Evolutionary conservation across 2,329 filamentous ascomycete species (phyloP).

Genomic region (Fusarium foetens): DNA sequence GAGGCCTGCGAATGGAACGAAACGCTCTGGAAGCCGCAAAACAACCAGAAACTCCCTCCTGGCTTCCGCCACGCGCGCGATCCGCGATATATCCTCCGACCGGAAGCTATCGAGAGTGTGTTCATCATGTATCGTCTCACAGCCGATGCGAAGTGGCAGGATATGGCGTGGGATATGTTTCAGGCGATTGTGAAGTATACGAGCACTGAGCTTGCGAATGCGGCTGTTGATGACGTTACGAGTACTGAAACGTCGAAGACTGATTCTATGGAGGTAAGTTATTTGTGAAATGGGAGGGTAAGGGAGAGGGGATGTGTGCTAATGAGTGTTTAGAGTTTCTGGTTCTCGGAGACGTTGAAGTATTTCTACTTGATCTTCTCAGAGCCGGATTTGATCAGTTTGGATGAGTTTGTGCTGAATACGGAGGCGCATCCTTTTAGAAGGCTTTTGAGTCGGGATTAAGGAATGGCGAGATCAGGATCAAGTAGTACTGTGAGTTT

Average conservation of each 20-base stretch:
- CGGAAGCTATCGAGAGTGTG: constrained; percentile 62
- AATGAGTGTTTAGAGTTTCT: constrained; percentile 67
- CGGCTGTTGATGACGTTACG: constrained; percentile 58
- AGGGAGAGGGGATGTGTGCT: not conserved
- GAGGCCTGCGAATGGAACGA: constrained; percentile 45
- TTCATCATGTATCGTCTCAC: constrained; percentile 63
- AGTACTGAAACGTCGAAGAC: constrained; percentile 49
- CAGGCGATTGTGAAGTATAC: constrained; percentile 57
- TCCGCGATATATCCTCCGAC: constrained; percentile 60
- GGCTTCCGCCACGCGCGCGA: constrained; percentile 71
- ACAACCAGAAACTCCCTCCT: constrained; percentile 49
- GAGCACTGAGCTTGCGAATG: constrained; percentile 58
- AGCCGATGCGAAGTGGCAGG: constrained; percentile 58
- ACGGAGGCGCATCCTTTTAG: constrained; percentile 61
- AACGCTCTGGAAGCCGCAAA: constrained; percentile 12
- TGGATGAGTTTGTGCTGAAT: constrained; percentile 74
- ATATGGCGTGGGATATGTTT: constrained; percentile 65
- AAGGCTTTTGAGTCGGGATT: not conserved
- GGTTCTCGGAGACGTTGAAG: constrained; percentile 78
- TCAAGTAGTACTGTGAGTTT: no score
- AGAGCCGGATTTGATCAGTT: constrained; percentile 68
- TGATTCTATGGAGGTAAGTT: constrained; percentile 69
- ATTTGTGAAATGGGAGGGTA: not conserved
- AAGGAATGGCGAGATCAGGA: accelerated
- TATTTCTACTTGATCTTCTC: constrained; percentile 80